phyloP scores from a whole-genome alignment of 2,329 filamentous ascomycete species.

The Neopestalotiopsis rosae region DNA sequence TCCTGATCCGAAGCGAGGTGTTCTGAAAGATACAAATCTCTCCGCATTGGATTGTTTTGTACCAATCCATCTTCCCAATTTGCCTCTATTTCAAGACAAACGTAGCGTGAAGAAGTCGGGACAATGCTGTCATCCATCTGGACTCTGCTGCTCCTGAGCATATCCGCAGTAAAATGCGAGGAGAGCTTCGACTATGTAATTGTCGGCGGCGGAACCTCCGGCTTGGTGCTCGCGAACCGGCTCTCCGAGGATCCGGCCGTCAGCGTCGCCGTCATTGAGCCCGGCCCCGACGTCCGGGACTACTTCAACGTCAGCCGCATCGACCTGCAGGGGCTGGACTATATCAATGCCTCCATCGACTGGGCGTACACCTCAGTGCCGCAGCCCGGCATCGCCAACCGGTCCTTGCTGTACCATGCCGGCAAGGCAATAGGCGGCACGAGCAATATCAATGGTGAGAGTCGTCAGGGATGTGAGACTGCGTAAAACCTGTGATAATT shows the following conservation, averaged over 20 bases:
- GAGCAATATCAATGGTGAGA: constrained; percentile 44
- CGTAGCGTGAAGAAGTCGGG: neutral
- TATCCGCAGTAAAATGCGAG: neutral
- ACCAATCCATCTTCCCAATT: too few species aligned
- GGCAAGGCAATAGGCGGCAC: constrained; percentile 46
- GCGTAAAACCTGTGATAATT: neutral
- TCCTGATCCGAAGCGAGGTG: too few species aligned
- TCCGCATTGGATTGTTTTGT: too few species aligned
- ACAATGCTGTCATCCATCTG: neutral
- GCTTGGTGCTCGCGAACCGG: constrained; percentile 15
- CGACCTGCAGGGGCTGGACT: neutral
- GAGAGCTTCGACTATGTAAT: constrained; percentile 15
- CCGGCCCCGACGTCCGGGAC: constrained; percentile 4
- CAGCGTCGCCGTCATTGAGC: constrained; percentile 11
- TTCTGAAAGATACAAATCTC: too few species aligned
- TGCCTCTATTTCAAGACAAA: too few species aligned
- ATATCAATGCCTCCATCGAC: constrained; percentile 12
- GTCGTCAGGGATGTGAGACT: neutral
- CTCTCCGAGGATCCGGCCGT: constrained; percentile 7
- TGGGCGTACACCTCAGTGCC: constrained; percentile 19
- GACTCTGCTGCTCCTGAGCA: neutral
- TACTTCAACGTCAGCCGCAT: constrained; percentile 11
- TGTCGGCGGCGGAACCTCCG: constrained; percentile 12
- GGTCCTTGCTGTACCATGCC: constrained; percentile 36
- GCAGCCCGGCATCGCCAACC: constrained; percentile 37